Evolutionary conservation across 2,329 filamentous ascomycete species (phyloP).

Genomic region (Pyrenochaeta sp.): DNA sequence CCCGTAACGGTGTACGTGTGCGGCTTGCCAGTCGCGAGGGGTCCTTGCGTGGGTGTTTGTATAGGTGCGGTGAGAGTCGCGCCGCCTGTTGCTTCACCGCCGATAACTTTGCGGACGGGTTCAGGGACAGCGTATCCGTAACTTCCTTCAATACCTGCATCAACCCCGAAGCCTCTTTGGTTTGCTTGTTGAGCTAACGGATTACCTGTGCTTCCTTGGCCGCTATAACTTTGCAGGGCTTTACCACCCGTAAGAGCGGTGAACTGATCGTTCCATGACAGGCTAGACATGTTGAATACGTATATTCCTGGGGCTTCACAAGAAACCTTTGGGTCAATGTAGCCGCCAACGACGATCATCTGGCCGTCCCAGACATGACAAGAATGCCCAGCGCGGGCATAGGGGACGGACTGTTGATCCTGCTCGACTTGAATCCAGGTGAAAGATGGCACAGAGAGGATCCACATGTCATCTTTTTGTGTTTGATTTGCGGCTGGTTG

Average conservation of each 20-base stretch:
- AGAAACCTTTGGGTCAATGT: slow-evolving; percentile 65
- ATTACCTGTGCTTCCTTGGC: slow-evolving; percentile 47
- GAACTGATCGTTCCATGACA: slow-evolving; percentile 75
- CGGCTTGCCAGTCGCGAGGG: slow-evolving; percentile 73
- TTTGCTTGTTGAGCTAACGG: slow-evolving; percentile 62
- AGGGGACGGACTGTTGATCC: slow-evolving; percentile 53
- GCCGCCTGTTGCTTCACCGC: slow-evolving; percentile 70
- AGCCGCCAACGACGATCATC: slow-evolving; percentile 81
- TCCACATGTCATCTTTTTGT: slow-evolving; percentile 79
- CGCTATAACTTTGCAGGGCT: slow-evolving; percentile 50
- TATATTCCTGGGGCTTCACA: slow-evolving; percentile 77
- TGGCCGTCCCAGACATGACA: slow-evolving; percentile 83
- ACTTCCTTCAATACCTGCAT: slow-evolving; percentile 65
- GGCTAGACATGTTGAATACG: slow-evolving; percentile 77
- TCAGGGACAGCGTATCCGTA: slow-evolving; percentile 76
- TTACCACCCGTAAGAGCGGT: slow-evolving; percentile 67
- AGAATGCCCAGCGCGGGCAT: slow-evolving; percentile 74
- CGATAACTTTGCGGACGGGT: slow-evolving; percentile 70
- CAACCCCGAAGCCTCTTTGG: slow-evolving; percentile 60
- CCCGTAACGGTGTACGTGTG: slow-evolving; percentile 71
- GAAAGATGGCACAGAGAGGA: slow-evolving; percentile 80
- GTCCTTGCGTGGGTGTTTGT: slow-evolving; percentile 70
- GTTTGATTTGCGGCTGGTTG: slow-evolving; percentile 66
- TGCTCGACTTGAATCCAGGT: slow-evolving; percentile 76
- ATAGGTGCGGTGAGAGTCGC: slow-evolving; percentile 74